Percentiles rank a stretch among this genome's conserved stretches.
Conservation (phyloP, 768 basidiomycete genomes). For the Kwoniella bestiolae region DNA sequence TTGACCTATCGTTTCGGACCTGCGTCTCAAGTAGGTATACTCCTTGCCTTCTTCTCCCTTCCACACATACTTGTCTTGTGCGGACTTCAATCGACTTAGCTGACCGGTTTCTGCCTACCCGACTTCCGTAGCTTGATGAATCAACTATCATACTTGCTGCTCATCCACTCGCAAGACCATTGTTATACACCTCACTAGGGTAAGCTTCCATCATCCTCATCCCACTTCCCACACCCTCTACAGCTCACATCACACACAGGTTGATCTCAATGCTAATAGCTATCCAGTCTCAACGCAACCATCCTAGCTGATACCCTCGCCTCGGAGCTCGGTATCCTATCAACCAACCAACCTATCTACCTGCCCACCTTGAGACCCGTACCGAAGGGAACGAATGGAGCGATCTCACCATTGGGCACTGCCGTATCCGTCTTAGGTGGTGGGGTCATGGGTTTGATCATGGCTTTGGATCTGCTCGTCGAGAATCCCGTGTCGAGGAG, state of each 20-base stretch:
- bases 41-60: too few species aligned
- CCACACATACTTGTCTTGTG: too few species aligned
- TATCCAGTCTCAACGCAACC: constrained; percentile 88
- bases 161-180: constrained; percentile 7
- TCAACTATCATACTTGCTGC: constrained; percentile 5
- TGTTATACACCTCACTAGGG: constrained; percentile 41
- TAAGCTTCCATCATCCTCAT: constrained; percentile 20
- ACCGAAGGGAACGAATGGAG: constrained; percentile 91
- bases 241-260: too few species aligned
- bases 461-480: constrained; percentile 64
- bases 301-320: constrained; percentile 91
- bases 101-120: neutral
- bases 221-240: neutral
- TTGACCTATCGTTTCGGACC: constrained; percentile 35
- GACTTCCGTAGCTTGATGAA: constrained; percentile 8
- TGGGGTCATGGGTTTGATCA: constrained; percentile 68
- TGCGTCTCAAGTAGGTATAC: constrained; percentile 13
- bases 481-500: constrained; percentile 62
- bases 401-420: constrained; percentile 75
- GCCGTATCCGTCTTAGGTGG: constrained; percentile 76
- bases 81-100: too few species aligned
- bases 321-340: constrained; percentile 88
- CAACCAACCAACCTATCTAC: constrained; percentile 66
- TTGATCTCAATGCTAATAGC: too few species aligned
- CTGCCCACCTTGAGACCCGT: constrained; percentile 76